Evolutionary conservation across 371 early-diverging fungal species (phyloP), one percentile per base, ranked within the genome.

Genomic region (Syncephalis plumigaleata): DNA sequence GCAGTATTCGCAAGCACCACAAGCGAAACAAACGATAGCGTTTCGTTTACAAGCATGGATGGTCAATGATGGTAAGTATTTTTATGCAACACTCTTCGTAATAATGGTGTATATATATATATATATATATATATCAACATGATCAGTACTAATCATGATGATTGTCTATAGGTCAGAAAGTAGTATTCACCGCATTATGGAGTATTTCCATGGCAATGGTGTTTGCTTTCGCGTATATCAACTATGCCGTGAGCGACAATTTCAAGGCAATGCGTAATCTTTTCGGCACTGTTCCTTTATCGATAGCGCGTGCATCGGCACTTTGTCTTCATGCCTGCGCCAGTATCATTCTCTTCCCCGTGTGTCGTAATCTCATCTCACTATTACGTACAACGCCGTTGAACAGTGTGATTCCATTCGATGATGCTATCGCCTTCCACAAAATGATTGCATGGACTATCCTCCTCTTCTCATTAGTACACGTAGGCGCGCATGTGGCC

Each of bases 351-450:
- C 61, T 89, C 49, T 64, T 89, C 53, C 84, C 89, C 9, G 75
- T 89, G 44, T 86, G 88, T 62, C 68, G 86, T 9, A 87, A 76
- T 42, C 54, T 81, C 23, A 75, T 87, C 39, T 82, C 87, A 20
- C 61, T 66, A 50, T 56, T 84, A 9, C 68, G 87, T 15, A 64
- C 72, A 1, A 83, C 86, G 15, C 71, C 76, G 43, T 65, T 89
- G 26, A 76, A 71, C 57, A 58, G 70, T 11, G 61, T 86, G 25
- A 68, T 89, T 11, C 84, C 84, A 11, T 85, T 80, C 51, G 89
- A 89, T 69, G 73, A 82, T 56, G 81, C 78, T 55, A 67, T 84
- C 50, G 67, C 72, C 44, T 86, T 88, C 57, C 89, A 89, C 63
- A 85, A 82, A 59, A 60, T 66, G 44, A 72, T 84, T 47, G 87